Percentiles rank a stretch among this genome's conserved stretches.
These are phyloP conservation scores for Brassica balearica DNA, from an alignment of 441 rosid species.

Conservation along the genomic window DNA sequence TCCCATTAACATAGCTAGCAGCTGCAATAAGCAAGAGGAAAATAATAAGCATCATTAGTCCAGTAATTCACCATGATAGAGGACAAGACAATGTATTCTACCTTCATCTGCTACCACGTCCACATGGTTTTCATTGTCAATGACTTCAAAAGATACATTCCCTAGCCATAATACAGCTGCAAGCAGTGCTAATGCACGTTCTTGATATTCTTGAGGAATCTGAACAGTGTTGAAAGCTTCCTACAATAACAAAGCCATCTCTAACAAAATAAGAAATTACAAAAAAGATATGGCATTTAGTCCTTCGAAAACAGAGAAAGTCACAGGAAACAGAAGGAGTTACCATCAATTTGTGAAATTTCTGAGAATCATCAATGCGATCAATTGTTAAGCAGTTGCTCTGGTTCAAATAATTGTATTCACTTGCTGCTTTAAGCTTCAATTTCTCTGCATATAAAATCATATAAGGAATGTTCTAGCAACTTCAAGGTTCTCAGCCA, in stretches of 20 bases:
- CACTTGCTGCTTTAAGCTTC: slow-evolving; percentile 73
- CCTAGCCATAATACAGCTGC: slow-evolving; percentile 90
- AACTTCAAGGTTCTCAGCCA: slow-evolving; percentile 27
- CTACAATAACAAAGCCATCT: slow-evolving; percentile 43
- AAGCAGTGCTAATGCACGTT: slow-evolving; percentile 71
- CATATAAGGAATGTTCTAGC: slow-evolving; percentile 45
- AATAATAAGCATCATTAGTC: too few relatives aligned
- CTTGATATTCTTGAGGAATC: slow-evolving; percentile 71
- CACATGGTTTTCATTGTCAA: slow-evolving; percentile 59
- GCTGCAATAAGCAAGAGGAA: too few relatives aligned
- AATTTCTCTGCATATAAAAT: slow-evolving; percentile 63
- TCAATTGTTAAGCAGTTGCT: slow-evolving; percentile 75
- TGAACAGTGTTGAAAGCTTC: slow-evolving; percentile 71
- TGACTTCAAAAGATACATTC: slow-evolving; percentile 71
- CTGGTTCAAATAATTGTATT: slow-evolving; percentile 80
- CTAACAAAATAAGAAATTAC: background rate
- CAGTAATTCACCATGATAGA: too few relatives aligned
- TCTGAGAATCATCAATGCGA: slow-evolving; percentile 71
- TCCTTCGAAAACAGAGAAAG: slow-evolving; percentile 7
- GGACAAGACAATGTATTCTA: too few relatives aligned
- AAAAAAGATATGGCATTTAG: background rate
- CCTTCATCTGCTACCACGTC: too few relatives aligned
- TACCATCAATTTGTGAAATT: slow-evolving; percentile 73
- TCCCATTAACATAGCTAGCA: too few relatives aligned
- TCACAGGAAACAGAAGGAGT: slow-evolving; percentile 16